Conservation (phyloP, 495 filamentous ascomycete species). For the Cercophora samala region DNA sequence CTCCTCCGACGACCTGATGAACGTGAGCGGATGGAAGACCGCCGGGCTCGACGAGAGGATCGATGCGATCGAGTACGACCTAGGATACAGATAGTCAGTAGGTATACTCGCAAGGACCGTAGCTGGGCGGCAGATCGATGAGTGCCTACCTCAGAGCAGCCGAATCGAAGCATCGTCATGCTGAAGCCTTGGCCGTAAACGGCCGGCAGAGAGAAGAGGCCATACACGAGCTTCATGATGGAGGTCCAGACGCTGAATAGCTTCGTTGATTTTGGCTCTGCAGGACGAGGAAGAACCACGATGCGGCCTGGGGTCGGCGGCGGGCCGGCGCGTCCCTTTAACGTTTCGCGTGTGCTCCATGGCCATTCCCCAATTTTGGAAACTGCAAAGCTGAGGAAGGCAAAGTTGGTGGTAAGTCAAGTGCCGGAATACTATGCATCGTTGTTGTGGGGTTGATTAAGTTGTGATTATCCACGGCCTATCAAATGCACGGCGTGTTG, state of each 20-base stretch:
- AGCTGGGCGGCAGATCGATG: too few relatives aligned
- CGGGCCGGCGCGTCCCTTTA: background rate
- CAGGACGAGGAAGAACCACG: background rate
- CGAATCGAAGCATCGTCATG: constrained; percentile 44
- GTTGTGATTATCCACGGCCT: background rate
- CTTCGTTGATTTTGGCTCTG: background rate
- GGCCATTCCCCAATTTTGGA: background rate
- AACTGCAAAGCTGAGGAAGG: background rate
- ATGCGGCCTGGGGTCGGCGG: background rate
- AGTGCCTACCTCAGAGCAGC: constrained; percentile 32
- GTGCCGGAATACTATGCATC: background rate
- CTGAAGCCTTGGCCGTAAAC: constrained; percentile 35
- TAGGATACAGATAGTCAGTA: too few relatives aligned
- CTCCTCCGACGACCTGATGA: constrained; percentile 48
- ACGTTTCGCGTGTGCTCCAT: background rate
- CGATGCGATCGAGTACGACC: constrained; percentile 41
- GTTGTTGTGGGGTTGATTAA: background rate
- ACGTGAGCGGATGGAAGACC: constrained; percentile 39
- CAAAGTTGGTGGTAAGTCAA: background rate
- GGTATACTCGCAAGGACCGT: too few relatives aligned
- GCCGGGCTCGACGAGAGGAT: constrained; percentile 44
- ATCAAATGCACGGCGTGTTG: background rate
- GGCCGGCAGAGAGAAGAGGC: constrained; percentile 33
- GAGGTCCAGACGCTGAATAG: background rate
- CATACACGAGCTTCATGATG: constrained; percentile 37